Conservation (phyloP, 495 filamentous ascomycete species). For the Corynascus novoguineensis region DNA sequence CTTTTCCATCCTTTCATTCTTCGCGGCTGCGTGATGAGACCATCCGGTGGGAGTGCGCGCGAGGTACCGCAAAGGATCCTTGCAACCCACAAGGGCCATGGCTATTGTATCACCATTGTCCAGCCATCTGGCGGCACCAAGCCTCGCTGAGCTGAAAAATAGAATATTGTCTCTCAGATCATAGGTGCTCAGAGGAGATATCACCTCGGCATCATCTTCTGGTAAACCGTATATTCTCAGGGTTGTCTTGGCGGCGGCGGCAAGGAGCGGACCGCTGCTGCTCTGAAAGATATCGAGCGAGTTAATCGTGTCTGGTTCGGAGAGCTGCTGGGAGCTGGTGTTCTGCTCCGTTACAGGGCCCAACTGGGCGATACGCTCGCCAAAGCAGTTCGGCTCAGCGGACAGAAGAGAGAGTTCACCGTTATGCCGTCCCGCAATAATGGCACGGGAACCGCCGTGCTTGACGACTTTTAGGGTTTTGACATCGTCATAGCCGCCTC, state of each 20-base stretch:
- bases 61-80: slow-evolving; percentile 36
- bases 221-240: slow-evolving; percentile 30
- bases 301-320: slow-evolving; percentile 29
- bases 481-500: slow-evolving; percentile 38
- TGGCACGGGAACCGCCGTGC: slow-evolving; percentile 21
- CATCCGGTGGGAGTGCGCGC: slow-evolving; percentile 37
- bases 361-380: slow-evolving; percentile 29
- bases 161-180: slow-evolving; percentile 16
- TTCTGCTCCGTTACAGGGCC: slow-evolving; percentile 2
- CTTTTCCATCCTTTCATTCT: slow-evolving; percentile 13
- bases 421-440: slow-evolving; percentile 40
- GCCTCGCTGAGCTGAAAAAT: slow-evolving; percentile 6
- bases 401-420: slow-evolving; percentile 38
- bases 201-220: slow-evolving; percentile 9
- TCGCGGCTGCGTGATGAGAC: slow-evolving; percentile 23
- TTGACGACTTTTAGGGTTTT: slow-evolving; percentile 34
- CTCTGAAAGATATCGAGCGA: slow-evolving; percentile 30
- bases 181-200: slow-evolving; percentile 16
- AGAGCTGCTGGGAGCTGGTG: background rate
- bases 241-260: slow-evolving; percentile 26
- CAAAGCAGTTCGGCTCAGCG: slow-evolving; percentile 31
- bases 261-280: slow-evolving; percentile 12
- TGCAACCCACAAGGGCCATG: slow-evolving; percentile 31
- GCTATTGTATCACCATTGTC: slow-evolving; percentile 32
- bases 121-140: slow-evolving; percentile 36